These are phyloP conservation scores for Blastomyces parvus DNA, from an alignment of 2,329 filamentous ascomycete species.

Conservation along the genomic window DNA sequence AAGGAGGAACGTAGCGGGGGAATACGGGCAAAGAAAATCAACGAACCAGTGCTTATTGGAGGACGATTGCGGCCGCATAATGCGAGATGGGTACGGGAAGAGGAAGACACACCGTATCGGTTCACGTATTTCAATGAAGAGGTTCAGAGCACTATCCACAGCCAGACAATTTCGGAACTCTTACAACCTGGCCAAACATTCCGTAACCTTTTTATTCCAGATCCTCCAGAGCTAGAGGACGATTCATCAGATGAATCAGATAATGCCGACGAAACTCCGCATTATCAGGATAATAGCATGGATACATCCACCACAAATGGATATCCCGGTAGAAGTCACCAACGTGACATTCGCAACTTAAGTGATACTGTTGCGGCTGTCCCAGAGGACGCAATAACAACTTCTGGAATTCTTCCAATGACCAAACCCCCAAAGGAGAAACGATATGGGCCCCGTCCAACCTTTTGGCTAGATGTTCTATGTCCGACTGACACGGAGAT, in stretches of 20 bases:
- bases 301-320: constrained; percentile 4
- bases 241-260: constrained; percentile 51
- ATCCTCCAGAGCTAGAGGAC: constrained; percentile 65
- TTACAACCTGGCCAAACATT: constrained; percentile 78
- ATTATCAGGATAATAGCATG: constrained; percentile 15
- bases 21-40: constrained; percentile 79
- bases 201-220: constrained; percentile 79
- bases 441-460: constrained; percentile 70
- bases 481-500: constrained; percentile 90
- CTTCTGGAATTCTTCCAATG: constrained; percentile 3
- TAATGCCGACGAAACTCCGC: constrained; percentile 11
- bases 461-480: constrained; percentile 93
- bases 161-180: constrained; percentile 86
- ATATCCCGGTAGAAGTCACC: constrained; percentile 14
- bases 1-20: constrained; percentile 79
- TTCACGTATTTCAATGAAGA: constrained; percentile 99
- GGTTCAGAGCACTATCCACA: constrained; percentile 90
- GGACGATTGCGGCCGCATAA: constrained; percentile 75
- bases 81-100: constrained; percentile 71
- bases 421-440: constrained; percentile 37
- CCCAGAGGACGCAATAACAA: not conserved
- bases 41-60: constrained; percentile 84
- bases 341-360: constrained; percentile 16
- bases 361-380: not conserved
- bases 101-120: constrained; percentile 83